Base-by-base conservation (phyloP, 495 filamentous ascomycete genomes). In the Xanthoparmelia taractica region DNA sequence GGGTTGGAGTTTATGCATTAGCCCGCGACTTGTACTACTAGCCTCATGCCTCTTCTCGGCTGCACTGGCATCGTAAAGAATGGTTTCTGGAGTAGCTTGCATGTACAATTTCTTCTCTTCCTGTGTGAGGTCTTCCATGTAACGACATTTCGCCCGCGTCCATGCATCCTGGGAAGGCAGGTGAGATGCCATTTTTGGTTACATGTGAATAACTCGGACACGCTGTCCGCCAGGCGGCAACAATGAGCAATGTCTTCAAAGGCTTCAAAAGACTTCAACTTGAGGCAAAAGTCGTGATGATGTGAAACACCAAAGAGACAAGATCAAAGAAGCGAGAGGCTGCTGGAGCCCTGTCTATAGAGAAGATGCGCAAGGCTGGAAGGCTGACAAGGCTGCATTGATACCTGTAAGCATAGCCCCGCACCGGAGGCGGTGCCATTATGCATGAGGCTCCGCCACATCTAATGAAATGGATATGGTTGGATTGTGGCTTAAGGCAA, bases 1-100 rank as follows among this genome's bases (percentile, higher is more conserved):
- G 1, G 76, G 75, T 41, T 66, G 55, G 8, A 76, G 63, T 57
- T 69, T 73, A 29, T 61, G 66, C 29, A 64, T 50, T 12, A 72
- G 48, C 7, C 52, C 55, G 41, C 73, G 68, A n/a, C 58, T 68
- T 40, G 63, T 70, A 60, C 74, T 76, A 4, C 36, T 59, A 13
- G 41, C 50, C n/a, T 61, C 59, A 57, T 74, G 66, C n/a, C 36
- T 59, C 59, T 72, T 74, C 23, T 73, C 63, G 5, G 66, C 61
- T 23, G 65, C 69, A 63, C 69, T 76, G 15, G 73, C 73, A 57
- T 65, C 61, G 54, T 73, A 74, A 60, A 74, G 69, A 34, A 72
- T 47, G 7, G 59, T 67, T 43, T 76, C 74, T 4, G 67, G 63
- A 18, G 70, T 60, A 8, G 68, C 69, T 57, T 63, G 58, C 4